Evolutionary conservation across 352 stramenopile genomes (phyloP).

Genomic region (Thalassiosira livingstoniorum): DNA sequence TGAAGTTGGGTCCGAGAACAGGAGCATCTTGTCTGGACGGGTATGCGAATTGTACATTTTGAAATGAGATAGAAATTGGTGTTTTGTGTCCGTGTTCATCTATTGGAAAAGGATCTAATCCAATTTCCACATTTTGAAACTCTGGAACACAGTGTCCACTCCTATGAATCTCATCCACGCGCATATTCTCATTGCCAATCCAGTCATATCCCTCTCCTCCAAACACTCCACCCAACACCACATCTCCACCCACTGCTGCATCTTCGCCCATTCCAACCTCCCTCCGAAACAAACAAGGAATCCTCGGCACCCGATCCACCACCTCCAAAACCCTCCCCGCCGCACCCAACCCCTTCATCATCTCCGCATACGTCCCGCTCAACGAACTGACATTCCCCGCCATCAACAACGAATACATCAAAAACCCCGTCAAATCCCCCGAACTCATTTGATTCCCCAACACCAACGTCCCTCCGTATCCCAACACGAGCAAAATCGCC

Average conservation of each 20-base stretch:
- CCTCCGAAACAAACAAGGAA: slow-evolving; percentile 40
- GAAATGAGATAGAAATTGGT: slow-evolving; percentile 83
- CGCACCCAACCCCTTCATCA: slow-evolving; percentile 91
- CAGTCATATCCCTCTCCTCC: too few relatives aligned
- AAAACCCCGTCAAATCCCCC: slow-evolving; percentile 93
- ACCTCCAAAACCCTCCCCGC: slow-evolving; percentile 91
- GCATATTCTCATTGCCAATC: background rate
- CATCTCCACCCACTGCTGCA: too few relatives aligned
- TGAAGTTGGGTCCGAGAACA: slow-evolving; percentile 72
- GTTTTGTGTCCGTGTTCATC: slow-evolving; percentile 24
- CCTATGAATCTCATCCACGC: background rate
- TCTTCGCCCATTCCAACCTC: too few relatives aligned
- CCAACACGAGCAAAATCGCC: slow-evolving; percentile 92
- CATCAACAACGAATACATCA: slow-evolving; percentile 95
- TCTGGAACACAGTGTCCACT: too few relatives aligned
- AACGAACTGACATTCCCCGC: slow-evolving; percentile 92
- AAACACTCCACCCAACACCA: too few relatives aligned
- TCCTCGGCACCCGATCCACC: slow-evolving; percentile 85
- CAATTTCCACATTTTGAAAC: too few relatives aligned
- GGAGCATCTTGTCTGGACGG: slow-evolving; percentile 79
- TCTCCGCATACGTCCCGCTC: slow-evolving; percentile 91
- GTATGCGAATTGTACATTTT: slow-evolving; percentile 91
- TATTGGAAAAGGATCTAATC: too few relatives aligned
- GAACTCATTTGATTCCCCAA: slow-evolving; percentile 87
- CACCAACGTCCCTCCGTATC: slow-evolving; percentile 92